Evolutionary conservation across 164 flowering plant genomes (phyloP).

Genomic region (Vitis rupestris): DNA sequence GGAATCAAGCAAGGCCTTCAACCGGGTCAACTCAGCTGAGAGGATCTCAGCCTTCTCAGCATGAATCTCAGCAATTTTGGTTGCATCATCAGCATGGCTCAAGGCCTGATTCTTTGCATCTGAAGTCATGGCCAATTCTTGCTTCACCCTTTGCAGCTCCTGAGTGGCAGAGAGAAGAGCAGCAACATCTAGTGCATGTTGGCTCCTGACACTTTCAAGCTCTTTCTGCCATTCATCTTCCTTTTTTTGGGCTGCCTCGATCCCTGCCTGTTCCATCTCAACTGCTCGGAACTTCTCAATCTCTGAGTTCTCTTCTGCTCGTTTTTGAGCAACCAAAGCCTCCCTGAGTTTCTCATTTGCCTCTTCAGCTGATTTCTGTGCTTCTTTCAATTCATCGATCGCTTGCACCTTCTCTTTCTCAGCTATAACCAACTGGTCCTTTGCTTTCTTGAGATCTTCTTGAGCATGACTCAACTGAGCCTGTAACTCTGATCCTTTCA

Average conservation of each 20-base stretch:
- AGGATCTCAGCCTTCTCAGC: conserved; percentile 72
- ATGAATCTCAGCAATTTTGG: conserved; percentile 81
- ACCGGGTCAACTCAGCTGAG: conserved; percentile 52
- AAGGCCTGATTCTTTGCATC: conserved; percentile 84
- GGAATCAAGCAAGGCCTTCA: conserved; percentile 71
- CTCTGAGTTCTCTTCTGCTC: conserved; percentile 83
- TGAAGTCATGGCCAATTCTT: conserved; percentile 64
- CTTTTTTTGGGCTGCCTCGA: conserved; percentile 74
- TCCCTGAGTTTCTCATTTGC: conserved; percentile 78
- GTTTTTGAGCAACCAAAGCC: conserved; percentile 79
- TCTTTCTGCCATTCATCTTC: conserved; percentile 82
- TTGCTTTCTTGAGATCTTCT: conserved; percentile 83
- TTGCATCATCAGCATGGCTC: conserved; percentile 81
- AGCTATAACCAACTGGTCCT: conserved; percentile 50
- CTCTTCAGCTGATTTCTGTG: conserved; percentile 63
- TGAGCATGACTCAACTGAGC: conserved; percentile 52
- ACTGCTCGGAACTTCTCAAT: conserved; percentile 89
- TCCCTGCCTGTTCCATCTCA: conserved; percentile 81
- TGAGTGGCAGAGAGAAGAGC: conserved; percentile 65
- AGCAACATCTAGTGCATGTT: conserved; percentile 74
- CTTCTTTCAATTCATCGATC: conserved; percentile 70
- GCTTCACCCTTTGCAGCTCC: conserved; percentile 69
- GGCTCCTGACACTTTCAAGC: conserved; percentile 63
- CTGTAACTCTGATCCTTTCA: conserved; percentile 71
- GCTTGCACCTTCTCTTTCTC: conserved; percentile 75